These are phyloP conservation scores for Ormosia semicastrata DNA, from an alignment of 306 rosid genomes.

Conservation along the genomic window DNA sequence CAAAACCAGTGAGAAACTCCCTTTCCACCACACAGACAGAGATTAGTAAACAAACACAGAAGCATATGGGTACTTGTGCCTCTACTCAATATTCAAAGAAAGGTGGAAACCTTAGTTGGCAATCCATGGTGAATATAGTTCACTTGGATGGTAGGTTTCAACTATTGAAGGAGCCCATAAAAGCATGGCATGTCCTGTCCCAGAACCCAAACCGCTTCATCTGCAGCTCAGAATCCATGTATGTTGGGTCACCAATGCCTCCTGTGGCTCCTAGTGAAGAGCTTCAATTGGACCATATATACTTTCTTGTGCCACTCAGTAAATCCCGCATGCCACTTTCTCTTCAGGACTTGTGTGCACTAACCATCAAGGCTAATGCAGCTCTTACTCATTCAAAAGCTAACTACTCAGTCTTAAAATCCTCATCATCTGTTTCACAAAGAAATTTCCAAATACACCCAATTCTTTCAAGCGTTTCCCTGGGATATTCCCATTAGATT, in stretches of 20 bases:
- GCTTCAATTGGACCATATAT: conserved; percentile 55
- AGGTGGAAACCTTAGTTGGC: conserved; percentile 24
- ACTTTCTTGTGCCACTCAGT: conserved; percentile 51
- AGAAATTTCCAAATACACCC: conserved; percentile 5
- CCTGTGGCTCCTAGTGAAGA: conserved; percentile 40
- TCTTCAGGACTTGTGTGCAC: conserved; percentile 48
- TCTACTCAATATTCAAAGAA: conserved; percentile 37
- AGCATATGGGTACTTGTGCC: conserved; percentile 60
- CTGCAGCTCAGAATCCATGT: conserved; percentile 56
- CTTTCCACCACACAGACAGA: neutral
- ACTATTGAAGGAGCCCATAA: conserved; percentile 42
- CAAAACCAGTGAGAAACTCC: too few relatives aligned
- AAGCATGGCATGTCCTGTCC: conserved; percentile 52
- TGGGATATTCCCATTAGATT: conserved; percentile 21
- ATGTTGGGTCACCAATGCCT: conserved; percentile 32
- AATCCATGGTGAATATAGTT: conserved; percentile 41
- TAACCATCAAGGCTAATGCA: conserved; percentile 59
- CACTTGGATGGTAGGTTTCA: conserved; percentile 53
- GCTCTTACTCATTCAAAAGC: conserved; percentile 43
- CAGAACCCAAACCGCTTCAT: conserved; percentile 56
- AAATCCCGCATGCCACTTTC: conserved; percentile 40
- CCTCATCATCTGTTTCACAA: neutral
- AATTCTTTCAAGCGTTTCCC: conserved; percentile 9
- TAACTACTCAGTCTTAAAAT: neutral
- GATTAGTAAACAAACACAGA: neutral